Evolutionary conservation across 2,329 filamentous ascomycete genomes (phyloP).

Genomic region (Aspergillus candidus): DNA sequence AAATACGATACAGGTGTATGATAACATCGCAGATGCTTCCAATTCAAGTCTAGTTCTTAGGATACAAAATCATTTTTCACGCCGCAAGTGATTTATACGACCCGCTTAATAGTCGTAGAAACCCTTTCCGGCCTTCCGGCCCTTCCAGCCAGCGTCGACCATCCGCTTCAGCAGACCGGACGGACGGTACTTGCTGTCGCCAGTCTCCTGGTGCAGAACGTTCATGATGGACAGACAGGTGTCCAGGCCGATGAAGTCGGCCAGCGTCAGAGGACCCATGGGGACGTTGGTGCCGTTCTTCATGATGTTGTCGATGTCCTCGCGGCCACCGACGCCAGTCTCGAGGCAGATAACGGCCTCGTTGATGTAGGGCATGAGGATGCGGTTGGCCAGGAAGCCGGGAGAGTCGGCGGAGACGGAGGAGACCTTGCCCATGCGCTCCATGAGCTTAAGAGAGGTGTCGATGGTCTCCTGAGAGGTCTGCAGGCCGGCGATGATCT

Average conservation of each 20-base stretch:
- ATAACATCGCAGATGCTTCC: no score
- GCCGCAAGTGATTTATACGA: no score
- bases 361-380: constrained; percentile 99
- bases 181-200: constrained; percentile 92
- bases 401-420: constrained; percentile 84
- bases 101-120: constrained; percentile 74
- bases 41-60: background rate
- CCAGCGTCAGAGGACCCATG: constrained; percentile 90
- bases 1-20: no score
- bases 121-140: constrained; percentile 94
- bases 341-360: constrained; percentile 95
- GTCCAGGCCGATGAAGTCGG: constrained; percentile 95
- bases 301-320: constrained; percentile 97
- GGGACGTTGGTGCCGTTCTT: constrained; percentile 98
- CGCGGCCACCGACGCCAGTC: constrained; percentile 79
- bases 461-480: constrained; percentile 77
- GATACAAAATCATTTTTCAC: no score
- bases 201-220: constrained; percentile 83
- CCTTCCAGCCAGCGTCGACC: constrained; percentile 96
- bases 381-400: constrained; percentile 92
- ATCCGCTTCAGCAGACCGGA: constrained; percentile 84
- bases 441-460: constrained; percentile 77
- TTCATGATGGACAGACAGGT: constrained; percentile 97
- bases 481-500: constrained; percentile 92
- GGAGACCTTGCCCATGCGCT: constrained; percentile 86